phyloP scores from a whole-genome alignment of 352 stramenopile species.

The Phytophthora agathidicida region DNA sequence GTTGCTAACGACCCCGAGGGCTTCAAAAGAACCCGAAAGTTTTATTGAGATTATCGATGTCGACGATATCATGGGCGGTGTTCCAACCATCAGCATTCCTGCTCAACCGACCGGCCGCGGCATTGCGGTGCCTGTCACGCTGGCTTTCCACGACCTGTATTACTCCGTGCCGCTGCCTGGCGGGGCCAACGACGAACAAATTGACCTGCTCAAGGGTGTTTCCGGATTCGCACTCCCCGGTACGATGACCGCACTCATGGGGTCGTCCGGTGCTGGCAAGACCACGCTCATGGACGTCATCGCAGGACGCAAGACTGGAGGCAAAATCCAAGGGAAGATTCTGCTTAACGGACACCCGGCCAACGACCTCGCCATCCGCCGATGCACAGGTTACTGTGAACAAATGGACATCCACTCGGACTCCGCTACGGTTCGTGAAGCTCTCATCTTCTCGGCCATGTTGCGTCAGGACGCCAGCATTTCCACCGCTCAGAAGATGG shows the following conservation, averaged over 20 bases:
- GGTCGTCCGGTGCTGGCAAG: constrained; percentile 76
- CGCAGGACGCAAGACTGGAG: constrained; percentile 90
- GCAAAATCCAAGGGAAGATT: constrained; percentile 78
- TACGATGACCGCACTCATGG: constrained; percentile 58
- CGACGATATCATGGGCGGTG: constrained; percentile 13
- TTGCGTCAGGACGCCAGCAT: constrained; percentile 57
- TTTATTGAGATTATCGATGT: constrained; percentile 23
- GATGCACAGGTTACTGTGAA: constrained; percentile 65
- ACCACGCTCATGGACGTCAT: constrained; percentile 94
- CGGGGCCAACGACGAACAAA: constrained; percentile 25
- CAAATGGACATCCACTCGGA: constrained; percentile 93
- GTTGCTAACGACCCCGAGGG: neutral
- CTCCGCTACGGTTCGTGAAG: constrained; percentile 89
- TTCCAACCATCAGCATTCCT: constrained; percentile 12
- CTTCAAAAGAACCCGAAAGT: constrained; percentile 18
- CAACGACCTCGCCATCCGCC: constrained; percentile 52
- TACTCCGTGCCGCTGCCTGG: constrained; percentile 55
- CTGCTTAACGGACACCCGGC: constrained; percentile 57
- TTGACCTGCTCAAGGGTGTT: constrained; percentile 51
- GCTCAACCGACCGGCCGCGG: constrained; percentile 8
- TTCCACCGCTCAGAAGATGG: constrained; percentile 39
- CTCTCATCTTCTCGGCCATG: constrained; percentile 90
- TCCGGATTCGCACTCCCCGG: constrained; percentile 50
- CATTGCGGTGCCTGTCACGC: constrained; percentile 42
- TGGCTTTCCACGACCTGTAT: constrained; percentile 61